These are phyloP conservation scores for Tricholoma sp. DNA, from an alignment of 768 basidiomycete genomes.

Conservation along the genomic window DNA sequence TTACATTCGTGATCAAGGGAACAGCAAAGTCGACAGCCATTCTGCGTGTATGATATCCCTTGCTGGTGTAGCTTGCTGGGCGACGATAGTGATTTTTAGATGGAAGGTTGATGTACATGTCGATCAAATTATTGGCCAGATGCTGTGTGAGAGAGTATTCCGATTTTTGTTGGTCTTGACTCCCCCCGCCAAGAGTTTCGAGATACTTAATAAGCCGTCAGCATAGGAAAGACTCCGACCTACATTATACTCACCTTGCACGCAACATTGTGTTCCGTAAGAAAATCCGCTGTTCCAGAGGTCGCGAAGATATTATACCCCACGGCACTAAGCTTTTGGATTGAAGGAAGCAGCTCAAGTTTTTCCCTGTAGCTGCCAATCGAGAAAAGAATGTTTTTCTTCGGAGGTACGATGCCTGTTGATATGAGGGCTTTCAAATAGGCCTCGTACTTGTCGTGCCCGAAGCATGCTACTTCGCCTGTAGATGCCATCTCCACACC, in stretches of 20 bases:
- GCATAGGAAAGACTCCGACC: background rate
- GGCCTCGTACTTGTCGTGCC: constrained; percentile 95
- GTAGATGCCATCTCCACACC: constrained; percentile 99
- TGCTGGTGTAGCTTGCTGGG: constrained; percentile 94
- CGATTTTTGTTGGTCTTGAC: constrained; percentile 79
- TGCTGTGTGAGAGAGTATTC: constrained; percentile 98
- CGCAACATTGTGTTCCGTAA: constrained; percentile 93
- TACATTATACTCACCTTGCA: constrained; percentile 64
- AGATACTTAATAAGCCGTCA: constrained; percentile 55
- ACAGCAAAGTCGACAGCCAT: constrained; percentile 99
- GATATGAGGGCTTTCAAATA: constrained; percentile 97
- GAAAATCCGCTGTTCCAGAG: constrained; percentile 94
- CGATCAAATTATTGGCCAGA: constrained; percentile 93
- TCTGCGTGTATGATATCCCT: constrained; percentile 93
- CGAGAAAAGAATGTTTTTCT: constrained; percentile 97
- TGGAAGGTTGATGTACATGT: constrained; percentile 99
- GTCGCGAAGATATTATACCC: constrained; percentile 98
- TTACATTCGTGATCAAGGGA: constrained; percentile 96
- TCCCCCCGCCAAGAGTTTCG: constrained; percentile 77
- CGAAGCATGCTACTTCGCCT: constrained; percentile 98
- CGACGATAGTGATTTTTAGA: constrained; percentile 97
- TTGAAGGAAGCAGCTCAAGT: constrained; percentile 89
- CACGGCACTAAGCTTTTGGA: constrained; percentile 89
- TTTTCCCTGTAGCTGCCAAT: constrained; percentile 98
- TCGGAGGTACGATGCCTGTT: constrained; percentile 89